Evolutionary conservation across 345 rosid genomes (phyloP).

Genomic region (Mangifera indica): DNA sequence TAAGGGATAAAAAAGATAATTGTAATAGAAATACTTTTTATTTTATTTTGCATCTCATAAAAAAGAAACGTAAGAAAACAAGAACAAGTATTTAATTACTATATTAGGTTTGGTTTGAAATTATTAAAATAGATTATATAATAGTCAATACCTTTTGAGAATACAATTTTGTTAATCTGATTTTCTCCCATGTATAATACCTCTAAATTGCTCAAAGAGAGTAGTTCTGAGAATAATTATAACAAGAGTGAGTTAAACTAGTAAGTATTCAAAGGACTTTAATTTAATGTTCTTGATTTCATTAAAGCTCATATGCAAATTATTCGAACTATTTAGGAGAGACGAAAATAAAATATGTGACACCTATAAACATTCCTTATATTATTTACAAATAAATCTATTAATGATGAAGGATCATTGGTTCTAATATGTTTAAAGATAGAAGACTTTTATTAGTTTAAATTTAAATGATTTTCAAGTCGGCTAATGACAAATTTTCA

Average conservation of each 20-base stretch:
- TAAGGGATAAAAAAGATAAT: too few relatives aligned
- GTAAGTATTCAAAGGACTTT: too few relatives aligned
- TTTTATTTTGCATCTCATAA: background rate
- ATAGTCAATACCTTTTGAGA: constrained; percentile 5
- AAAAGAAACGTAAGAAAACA: too few relatives aligned
- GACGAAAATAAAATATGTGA: too few relatives aligned
- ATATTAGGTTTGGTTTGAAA: background rate
- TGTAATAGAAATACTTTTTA: background rate
- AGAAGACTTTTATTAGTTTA: too few relatives aligned
- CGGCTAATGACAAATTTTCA: too few relatives aligned
- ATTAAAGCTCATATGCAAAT: background rate
- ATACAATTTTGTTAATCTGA: background rate
- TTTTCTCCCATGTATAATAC: constrained; percentile 7
- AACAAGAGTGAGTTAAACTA: background rate
- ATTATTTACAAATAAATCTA: too few relatives aligned
- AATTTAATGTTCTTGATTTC: too few relatives aligned
- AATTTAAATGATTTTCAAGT: too few relatives aligned
- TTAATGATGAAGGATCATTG: too few relatives aligned
- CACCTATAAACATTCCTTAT: too few relatives aligned
- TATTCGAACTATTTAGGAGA: background rate
- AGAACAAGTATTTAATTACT: background rate
- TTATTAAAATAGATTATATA: background rate
- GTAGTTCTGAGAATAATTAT: background rate
- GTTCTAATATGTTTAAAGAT: too few relatives aligned
- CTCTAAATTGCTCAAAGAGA: constrained; percentile 9